A percentile compares a stretch with the other conserved stretches of the same genome.
phyloP scores from a whole-genome alignment of 148 eudicot genomes.

The Drosera capensis region DNA sequence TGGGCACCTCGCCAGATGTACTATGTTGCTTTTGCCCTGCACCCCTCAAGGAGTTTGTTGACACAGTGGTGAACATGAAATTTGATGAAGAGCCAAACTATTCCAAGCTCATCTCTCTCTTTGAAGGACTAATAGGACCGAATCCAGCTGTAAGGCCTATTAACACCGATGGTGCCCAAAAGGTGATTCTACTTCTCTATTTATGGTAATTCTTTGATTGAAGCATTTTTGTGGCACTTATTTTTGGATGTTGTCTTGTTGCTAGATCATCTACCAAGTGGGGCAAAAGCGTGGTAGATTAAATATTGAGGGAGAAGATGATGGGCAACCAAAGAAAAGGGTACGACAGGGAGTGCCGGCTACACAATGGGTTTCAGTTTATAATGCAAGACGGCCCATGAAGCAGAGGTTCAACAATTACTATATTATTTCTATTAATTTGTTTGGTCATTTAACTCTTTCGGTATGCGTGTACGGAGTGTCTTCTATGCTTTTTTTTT shows the following conservation, averaged over 20 bases:
- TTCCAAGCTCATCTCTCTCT: slow-evolving; percentile 72
- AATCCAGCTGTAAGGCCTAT: slow-evolving; percentile 85
- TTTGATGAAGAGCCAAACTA: slow-evolving; percentile 93
- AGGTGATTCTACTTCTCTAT: slow-evolving; percentile 38
- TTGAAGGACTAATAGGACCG: slow-evolving; percentile 92
- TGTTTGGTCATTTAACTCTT: not conserved
- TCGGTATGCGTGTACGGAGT: no score
- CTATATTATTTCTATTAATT: slow-evolving; percentile 5
- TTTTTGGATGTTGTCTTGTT: slow-evolving; percentile 4
- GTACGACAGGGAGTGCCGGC: slow-evolving; percentile 91
- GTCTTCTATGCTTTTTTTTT: no score
- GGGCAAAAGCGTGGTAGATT: slow-evolving; percentile 89
- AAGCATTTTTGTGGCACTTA: no score
- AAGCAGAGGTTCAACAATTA: slow-evolving; percentile 82
- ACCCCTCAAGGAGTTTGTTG: slow-evolving; percentile 69
- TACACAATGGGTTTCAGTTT: slow-evolving; percentile 86
- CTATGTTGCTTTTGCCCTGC: slow-evolving; percentile 71
- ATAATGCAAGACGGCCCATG: slow-evolving; percentile 89
- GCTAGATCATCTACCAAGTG: slow-evolving; percentile 76
- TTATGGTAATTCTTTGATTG: not conserved
- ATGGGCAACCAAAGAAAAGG: slow-evolving; percentile 86
- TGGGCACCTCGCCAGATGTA: slow-evolving; percentile 85
- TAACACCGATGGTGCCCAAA: slow-evolving; percentile 96
- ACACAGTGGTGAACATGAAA: slow-evolving; percentile 77
- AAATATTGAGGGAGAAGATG: slow-evolving; percentile 62